Base-by-base conservation (phyloP, 1,284 basidiomycete species). In the Gymnopus androsaceus region DNA sequence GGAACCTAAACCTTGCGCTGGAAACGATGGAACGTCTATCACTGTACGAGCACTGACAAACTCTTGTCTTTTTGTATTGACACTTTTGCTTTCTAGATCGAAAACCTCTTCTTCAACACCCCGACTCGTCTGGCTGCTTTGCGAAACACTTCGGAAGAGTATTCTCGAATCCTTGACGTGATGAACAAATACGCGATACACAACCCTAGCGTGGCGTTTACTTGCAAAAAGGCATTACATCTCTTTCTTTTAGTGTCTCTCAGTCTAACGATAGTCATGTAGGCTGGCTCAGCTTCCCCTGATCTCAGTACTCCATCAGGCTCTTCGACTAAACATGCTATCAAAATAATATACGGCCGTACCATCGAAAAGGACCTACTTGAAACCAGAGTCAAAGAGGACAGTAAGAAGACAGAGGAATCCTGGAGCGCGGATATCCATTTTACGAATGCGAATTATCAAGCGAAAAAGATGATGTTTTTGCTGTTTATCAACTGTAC, bases 401-500 rank as follows among this genome's bases (percentile, higher is more conserved):
- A 49, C 46, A 61, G 34, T 3, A 61, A 65, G 42, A 62, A 68
- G 9, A 11, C n/a, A n/a, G 64, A 63, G 28, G 65, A 67, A 15
- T 74, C 75, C 47, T 92, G 90, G 88, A 75, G 75, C 36, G 84
- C 87, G 7, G 82, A 90, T 49, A 88, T 86, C 0, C 86, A 89
- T 68, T 88, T 93, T 64, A 96, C 92, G 4, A 93, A 87, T 64
- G 88, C 92, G 0, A 97, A 95, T 66, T 94, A 93, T 67, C 92
- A 91, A 66, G 88, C 85, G 3, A 96, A 96, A 70, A 94, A 92
- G 66, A 87, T 79, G 51, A 79, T 86, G 0, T 91, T 96, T 66
- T 74, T 99, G 0, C 78, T 98, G n/a, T 99, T 99, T 72, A 98
- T 99, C 68, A 99, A 99, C 67, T 89, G 95, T 97, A 62, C 60